Evolutionary conservation across 2,329 filamentous ascomycete species (phyloP), one percentile per base, ranked within the genome.

Genomic region (Sporothrix globosa): DNA sequence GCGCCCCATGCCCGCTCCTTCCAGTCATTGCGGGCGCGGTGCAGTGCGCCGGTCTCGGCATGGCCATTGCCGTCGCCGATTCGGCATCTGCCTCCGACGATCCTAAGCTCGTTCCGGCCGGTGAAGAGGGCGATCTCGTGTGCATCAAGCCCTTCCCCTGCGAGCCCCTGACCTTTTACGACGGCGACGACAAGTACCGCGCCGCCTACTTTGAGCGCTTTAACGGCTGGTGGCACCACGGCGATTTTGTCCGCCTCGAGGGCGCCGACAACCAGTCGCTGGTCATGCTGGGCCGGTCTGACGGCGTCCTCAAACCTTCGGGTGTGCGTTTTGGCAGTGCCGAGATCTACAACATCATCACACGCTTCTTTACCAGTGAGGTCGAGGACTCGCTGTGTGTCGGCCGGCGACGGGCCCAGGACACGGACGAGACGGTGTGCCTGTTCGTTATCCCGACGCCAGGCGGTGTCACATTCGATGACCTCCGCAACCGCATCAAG

Each of bases 331-430:
- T 99, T 77, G 95, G 95, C 4, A 93, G 90, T 44, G 93, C 95
- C 0, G 96, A 99, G 82, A 97, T 99, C 24, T 98, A 98, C 81
- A 97, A 97, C 78, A 85, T 97, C n/a, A 82, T 98, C 39, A 87
- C 96, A 1, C 89, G 92, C 74, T 91, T 93, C 80, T 97, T 97
- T 76, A 86, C 89, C 0, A 81, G 85, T 13, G 87, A 95, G 70
- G 84, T 98, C 21, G 90, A 93, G 72, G 95, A 99, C 76, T 92
- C 92, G 0, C 84, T 98, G 1, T 98, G 95, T 77, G 89, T 98
- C 48, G 95, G 96, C 0, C 85, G 93, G 2, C 84, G 93, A 70
- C 86, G 88, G 21, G 83, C 87, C 68, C 83, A 85, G 3, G 94
- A 97, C 77, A 83, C 83, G 0, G 94, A 97, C 77, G 94, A 97